phyloP scores from a whole-genome alignment of 371 early-diverging fungal species.

The Encephalitozoon hellem region DNA sequence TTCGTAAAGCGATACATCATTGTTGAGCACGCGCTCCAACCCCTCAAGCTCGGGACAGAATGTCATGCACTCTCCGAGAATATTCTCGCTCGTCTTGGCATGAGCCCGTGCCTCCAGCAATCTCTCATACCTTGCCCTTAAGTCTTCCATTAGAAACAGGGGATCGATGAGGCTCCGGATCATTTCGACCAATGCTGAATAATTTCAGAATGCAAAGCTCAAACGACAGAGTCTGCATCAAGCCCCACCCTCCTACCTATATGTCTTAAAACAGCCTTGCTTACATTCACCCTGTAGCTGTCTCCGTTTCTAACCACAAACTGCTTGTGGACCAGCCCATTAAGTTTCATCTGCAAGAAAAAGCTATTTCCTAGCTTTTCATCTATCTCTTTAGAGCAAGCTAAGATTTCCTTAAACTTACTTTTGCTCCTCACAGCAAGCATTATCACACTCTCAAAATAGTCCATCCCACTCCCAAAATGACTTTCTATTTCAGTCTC shows the following conservation, averaged over 20 bases:
- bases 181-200: not conserved
- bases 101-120: not conserved
- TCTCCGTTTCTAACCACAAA: constrained; percentile 1
- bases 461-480: not conserved
- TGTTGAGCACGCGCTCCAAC: constrained; percentile 37
- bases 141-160: constrained; percentile 4
- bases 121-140: constrained; percentile 1
- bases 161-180: not conserved
- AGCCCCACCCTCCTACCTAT: not conserved
- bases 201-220: too few species aligned
- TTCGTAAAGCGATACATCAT: constrained; percentile 45
- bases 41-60: constrained; percentile 51
- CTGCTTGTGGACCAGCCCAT: not conserved
- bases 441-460: constrained; percentile 4
- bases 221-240: not conserved
- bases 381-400: not conserved
- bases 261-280: not conserved
- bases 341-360: not conserved
- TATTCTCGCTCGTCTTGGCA: not conserved
- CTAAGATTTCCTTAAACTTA: not conserved
- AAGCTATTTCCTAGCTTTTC: not conserved
- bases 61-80: constrained; percentile 29
- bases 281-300: not conserved
- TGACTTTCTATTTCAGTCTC: not conserved
- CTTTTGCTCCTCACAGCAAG: not conserved